These are phyloP conservation scores for Diophrys sp. DNA, from an alignment of 73 alveolate genomes.

Conservation along the genomic window DNA sequence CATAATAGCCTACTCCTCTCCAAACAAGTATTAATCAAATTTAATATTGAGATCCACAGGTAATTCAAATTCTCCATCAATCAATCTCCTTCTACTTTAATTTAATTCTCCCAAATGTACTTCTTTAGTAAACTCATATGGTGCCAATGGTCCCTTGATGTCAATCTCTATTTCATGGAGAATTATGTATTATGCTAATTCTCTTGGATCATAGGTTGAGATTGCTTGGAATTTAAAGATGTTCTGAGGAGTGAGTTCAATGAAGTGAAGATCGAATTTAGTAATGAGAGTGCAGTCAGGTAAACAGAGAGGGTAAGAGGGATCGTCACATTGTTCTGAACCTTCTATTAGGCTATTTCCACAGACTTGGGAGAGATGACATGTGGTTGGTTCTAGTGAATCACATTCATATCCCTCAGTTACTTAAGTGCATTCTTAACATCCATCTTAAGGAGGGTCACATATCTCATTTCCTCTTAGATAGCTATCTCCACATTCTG, in stretches of 20 bases:
- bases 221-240: no score
- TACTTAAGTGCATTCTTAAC: neutral
- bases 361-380: neutral
- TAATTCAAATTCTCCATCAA: no score
- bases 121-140: constrained; percentile 29
- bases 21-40: no score
- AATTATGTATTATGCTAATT: no score
- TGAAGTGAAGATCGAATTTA: neutral
- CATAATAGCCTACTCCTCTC: no score
- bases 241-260: no score
- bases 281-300: neutral
- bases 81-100: no score
- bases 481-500: neutral
- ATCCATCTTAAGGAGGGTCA: neutral
- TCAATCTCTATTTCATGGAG: no score
- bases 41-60: no score
- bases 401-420: neutral
- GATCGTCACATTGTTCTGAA: constrained; percentile 4
- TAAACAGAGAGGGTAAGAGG: neutral
- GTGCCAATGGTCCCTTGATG: no score
- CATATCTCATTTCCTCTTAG: neutral
- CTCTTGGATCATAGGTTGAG: no score
- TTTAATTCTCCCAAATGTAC: no score
- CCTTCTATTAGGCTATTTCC: constrained; percentile 5
- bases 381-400: neutral